These are phyloP conservation scores for Angomonas deanei DNA, from an alignment of 208 protist genomes.

Conservation along the genomic window DNA sequence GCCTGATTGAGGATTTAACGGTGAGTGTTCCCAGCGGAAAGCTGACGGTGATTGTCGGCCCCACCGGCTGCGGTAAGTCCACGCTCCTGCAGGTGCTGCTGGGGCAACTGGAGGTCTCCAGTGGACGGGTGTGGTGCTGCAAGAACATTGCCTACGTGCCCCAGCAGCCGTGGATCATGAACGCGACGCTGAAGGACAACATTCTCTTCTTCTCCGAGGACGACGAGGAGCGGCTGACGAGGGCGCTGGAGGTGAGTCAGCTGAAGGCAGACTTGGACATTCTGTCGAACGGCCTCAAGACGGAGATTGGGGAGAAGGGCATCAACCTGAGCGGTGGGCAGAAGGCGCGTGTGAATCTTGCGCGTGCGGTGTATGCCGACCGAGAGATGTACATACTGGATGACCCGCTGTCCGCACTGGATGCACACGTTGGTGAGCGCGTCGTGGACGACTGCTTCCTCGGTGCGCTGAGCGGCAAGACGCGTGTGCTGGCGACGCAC, in stretches of 20 bases:
- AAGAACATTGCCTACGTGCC: slow-evolving; percentile 81
- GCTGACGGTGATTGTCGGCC: slow-evolving; percentile 51
- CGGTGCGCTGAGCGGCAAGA: slow-evolving; percentile 63
- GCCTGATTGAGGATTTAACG: slow-evolving; percentile 34
- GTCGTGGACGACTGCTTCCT: slow-evolving; percentile 44
- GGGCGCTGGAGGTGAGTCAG: slow-evolving; percentile 50
- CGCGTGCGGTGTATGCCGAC: slow-evolving; percentile 84
- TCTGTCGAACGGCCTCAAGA: slow-evolving; percentile 79
- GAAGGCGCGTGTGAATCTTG: slow-evolving; percentile 79
- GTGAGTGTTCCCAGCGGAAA: slow-evolving; percentile 22
- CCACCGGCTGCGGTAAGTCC: slow-evolving; percentile 76
- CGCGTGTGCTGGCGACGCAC: slow-evolving; percentile 92
- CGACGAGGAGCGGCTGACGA: slow-evolving; percentile 37
- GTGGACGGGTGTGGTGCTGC: slow-evolving; percentile 21
- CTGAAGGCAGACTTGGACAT: slow-evolving; percentile 80
- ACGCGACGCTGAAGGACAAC: slow-evolving; percentile 90
- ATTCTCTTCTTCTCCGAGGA: slow-evolving; percentile 86
- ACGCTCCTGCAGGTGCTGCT: slow-evolving; percentile 50
- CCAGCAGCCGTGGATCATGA: slow-evolving; percentile 92
- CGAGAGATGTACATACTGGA: slow-evolving; percentile 88
- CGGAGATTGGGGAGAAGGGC: slow-evolving; percentile 86
- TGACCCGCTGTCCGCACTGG: slow-evolving; percentile 90
- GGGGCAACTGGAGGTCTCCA: slow-evolving; percentile 26
- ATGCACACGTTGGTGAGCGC: slow-evolving; percentile 72
- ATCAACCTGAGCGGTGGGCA: slow-evolving; percentile 89